phyloP scores from a whole-genome alignment of 176 grass and related monocot species.

The Carex scoparia region DNA sequence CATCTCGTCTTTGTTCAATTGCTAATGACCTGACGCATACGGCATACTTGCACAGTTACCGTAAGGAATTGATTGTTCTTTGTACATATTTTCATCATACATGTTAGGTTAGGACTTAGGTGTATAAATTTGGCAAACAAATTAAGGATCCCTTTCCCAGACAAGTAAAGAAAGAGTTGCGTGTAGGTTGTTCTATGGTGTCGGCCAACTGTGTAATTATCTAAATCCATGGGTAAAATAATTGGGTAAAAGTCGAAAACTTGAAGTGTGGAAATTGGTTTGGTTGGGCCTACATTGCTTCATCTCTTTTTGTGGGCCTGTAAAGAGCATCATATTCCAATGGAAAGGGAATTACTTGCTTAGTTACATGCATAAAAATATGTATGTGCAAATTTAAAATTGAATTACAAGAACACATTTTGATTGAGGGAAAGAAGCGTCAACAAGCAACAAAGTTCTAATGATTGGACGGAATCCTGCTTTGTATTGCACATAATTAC shows the following conservation, averaged over 20 bases:
- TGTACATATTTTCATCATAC: background rate
- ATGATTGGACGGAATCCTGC: background rate
- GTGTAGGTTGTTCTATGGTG: background rate
- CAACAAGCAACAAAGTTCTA: background rate
- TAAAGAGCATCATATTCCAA: slow-evolving; percentile 8
- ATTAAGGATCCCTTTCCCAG: background rate
- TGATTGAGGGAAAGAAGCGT: background rate
- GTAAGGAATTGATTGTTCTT: background rate
- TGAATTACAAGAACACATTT: background rate
- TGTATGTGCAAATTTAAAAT: background rate
- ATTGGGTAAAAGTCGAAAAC: background rate
- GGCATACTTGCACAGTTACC: background rate
- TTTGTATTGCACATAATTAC: background rate
- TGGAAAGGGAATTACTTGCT: background rate
- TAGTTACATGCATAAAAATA: background rate
- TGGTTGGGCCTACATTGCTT: slow-evolving; percentile 1
- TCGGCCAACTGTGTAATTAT: background rate
- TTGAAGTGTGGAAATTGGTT: background rate
- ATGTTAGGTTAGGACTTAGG: background rate
- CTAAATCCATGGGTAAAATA: background rate
- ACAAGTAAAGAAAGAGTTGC: slow-evolving; percentile 2
- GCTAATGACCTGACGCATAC: background rate
- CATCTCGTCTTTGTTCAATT: background rate
- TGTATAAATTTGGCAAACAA: background rate
- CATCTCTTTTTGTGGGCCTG: background rate